Evolutionary conservation across 208 protist species (phyloP).

Genomic region (Leptomonas pyrrhocoris): DNA sequence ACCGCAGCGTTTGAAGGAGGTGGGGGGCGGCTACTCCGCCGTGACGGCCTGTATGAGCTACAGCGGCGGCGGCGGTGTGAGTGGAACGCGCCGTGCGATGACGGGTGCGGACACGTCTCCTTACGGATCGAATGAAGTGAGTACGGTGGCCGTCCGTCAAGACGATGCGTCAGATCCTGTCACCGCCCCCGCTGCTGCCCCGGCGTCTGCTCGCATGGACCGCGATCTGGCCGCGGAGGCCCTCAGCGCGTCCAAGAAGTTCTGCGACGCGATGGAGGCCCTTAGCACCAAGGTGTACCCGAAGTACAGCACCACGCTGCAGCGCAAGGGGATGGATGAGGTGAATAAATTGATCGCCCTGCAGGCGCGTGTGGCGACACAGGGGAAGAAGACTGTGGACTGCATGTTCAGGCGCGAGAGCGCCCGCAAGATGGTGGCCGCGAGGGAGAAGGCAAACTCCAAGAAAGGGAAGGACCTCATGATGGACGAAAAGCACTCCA

Average conservation of each 20-base stretch:
- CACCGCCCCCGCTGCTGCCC: neutral
- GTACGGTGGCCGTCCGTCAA: neutral
- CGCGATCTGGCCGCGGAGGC: constrained; percentile 23
- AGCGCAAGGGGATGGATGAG: constrained; percentile 13
- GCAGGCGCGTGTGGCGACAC: neutral
- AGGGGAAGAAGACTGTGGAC: constrained; percentile 26
- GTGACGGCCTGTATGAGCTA: constrained; percentile 32
- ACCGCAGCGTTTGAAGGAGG: constrained; percentile 19
- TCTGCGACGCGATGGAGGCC: constrained; percentile 25
- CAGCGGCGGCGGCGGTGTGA: constrained; percentile 18
- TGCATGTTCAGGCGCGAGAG: constrained; percentile 1
- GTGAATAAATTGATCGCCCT: constrained; percentile 5
- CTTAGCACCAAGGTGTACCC: constrained; percentile 11
- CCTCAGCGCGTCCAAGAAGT: constrained; percentile 16
- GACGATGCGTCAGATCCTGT: neutral
- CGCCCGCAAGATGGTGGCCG: neutral
- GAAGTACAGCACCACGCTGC: constrained; percentile 14
- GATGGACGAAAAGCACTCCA: constrained; percentile 12
- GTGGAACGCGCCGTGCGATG: neutral
- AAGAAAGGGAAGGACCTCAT: constrained; percentile 33
- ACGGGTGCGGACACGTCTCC: neutral
- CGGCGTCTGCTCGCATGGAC: constrained; percentile 8
- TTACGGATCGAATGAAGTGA: neutral
- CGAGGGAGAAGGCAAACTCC: neutral
- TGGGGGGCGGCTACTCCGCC: constrained; percentile 27